Base-by-base conservation (phyloP, 2,329 filamentous ascomycete genomes). In the Cryphonectria japonica region DNA sequence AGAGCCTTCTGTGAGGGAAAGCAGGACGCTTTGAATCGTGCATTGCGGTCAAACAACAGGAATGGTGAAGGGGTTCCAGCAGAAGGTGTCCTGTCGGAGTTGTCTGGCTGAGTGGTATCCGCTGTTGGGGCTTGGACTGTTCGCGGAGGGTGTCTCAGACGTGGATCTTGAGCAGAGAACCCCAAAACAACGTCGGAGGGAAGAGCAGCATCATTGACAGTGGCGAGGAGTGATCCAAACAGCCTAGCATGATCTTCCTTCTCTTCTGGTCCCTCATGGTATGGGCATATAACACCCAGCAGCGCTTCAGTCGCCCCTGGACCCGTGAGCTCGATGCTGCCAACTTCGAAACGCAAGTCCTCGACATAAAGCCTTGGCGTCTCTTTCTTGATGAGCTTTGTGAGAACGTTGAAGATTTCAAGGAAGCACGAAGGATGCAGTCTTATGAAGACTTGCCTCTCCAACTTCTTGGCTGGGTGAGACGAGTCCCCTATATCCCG, bases 371-470 rank as follows among this genome's bases (percentile, higher is more conserved):
- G 84, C 5, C 83, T 82, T 1, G 91, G 91, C 54, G 85, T 90
- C 74, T 89, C 87, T 73, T 87, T 85, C 76, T 88, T 91, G 26
- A 84, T 83, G 1, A 89, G 79, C 2, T 83, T 83, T 22, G 89
- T 76, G 2, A 94, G 79, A 72, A 91, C 86, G 32, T 89, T 84
- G 84, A 93, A 94, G 0, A 91, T 79, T 75, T 92, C 87, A 1
- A 89, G 81, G 76, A 94, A 95, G 8, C 92, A 91, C 29, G 94
- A 91, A 2, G 96, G 96, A 78, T 98, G 95, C 1, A 95, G 83
- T 69, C 95, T 87, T 67, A 98, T 80, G 69, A 95, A 89, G 0
- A 93, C 78, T 22, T 86, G 84, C 79, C 81, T 77, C 69, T 72
- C 74, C 34, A 64, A 46, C 67, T 73, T 77, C 61, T 71, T 76